phyloP scores from a whole-genome alignment of 1,139 yeast species.

The Suhomyces terraborum region DNA sequence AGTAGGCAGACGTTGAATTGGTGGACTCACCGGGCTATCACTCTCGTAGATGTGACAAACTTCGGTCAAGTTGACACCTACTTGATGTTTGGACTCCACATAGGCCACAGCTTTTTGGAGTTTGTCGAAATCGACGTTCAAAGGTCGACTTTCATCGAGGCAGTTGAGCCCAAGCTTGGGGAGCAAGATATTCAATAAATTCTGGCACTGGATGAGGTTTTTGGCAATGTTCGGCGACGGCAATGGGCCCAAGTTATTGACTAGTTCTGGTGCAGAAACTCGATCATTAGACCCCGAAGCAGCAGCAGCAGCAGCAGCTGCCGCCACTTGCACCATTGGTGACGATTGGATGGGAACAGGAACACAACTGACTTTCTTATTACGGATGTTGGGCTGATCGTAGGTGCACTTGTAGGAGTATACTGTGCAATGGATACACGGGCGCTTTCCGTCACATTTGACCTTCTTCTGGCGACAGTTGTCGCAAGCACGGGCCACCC shows the following conservation, averaged over 20 bases:
- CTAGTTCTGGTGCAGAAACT: conserved; percentile 4
- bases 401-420: conserved; percentile 74
- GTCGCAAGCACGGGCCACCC: conserved; percentile 86
- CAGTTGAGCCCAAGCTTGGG: conserved; percentile 49
- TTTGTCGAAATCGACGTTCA: conserved; percentile 37
- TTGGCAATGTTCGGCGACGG: conserved; percentile 16
- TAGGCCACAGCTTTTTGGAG: conserved; percentile 29
- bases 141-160: conserved; percentile 32
- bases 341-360: conserved; percentile 29
- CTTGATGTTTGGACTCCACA: conserved; percentile 25
- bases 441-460: conserved; percentile 84
- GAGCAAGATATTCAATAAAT: conserved; percentile 40
- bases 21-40: conserved; percentile 16
- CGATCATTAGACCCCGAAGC: conserved; percentile 17
- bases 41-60: conserved; percentile 28
- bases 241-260: conserved; percentile 1
- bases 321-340: conserved; percentile 20
- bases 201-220: conserved; percentile 23
- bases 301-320: conserved; percentile 21
- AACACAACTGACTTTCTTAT: conserved; percentile 40
- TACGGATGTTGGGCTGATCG: conserved; percentile 72
- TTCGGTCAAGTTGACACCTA: conserved; percentile 19
- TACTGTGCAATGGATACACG: conserved; percentile 88
- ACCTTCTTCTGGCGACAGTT: conserved; percentile 78
- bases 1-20: conserved; percentile 4